phyloP scores from a whole-genome alignment of 225 moss, liverwort and hornwort species.

The Pseudoscleropodium purum region DNA sequence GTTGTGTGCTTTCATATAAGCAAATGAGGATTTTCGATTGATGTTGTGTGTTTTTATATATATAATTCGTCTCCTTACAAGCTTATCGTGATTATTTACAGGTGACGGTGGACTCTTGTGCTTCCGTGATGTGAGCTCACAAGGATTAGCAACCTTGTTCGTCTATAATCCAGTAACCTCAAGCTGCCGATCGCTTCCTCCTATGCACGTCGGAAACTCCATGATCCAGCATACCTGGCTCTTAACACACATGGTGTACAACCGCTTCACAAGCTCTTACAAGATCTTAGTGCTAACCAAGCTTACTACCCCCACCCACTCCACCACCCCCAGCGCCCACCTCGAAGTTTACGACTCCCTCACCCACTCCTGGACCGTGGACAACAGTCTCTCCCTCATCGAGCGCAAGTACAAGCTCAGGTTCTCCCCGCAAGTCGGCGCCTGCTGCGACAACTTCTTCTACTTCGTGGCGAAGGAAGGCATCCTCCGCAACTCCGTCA shows the following conservation, averaged over 20 bases:
- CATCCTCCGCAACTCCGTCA: constrained; percentile 17
- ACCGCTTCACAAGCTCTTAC: constrained; percentile 26
- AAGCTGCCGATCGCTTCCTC: constrained; percentile 22
- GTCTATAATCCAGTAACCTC: constrained; percentile 27
- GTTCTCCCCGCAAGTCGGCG: constrained; percentile 33
- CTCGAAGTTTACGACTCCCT: constrained; percentile 41
- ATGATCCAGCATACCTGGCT: constrained; percentile 31
- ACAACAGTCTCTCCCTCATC: constrained; percentile 12
- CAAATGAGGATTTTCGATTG: background rate
- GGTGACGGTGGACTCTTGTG: constrained; percentile 42
- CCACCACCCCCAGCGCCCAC: background rate
- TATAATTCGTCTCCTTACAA: background rate
- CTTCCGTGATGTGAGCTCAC: constrained; percentile 28
- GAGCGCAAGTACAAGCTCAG: constrained; percentile 41
- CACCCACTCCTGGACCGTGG: constrained; percentile 8
- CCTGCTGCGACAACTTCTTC: constrained; percentile 51
- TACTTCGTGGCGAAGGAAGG: constrained; percentile 51
- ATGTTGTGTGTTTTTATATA: background rate
- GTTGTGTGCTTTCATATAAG: background rate
- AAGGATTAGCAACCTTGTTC: constrained; percentile 31
- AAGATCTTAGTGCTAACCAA: constrained; percentile 29
- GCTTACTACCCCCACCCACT: background rate
- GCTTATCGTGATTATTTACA: background rate
- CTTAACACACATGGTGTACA: constrained; percentile 30
- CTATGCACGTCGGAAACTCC: constrained; percentile 31